phyloP scores from a whole-genome alignment of 305 asterid species.

The Fraxinus latifolia region DNA sequence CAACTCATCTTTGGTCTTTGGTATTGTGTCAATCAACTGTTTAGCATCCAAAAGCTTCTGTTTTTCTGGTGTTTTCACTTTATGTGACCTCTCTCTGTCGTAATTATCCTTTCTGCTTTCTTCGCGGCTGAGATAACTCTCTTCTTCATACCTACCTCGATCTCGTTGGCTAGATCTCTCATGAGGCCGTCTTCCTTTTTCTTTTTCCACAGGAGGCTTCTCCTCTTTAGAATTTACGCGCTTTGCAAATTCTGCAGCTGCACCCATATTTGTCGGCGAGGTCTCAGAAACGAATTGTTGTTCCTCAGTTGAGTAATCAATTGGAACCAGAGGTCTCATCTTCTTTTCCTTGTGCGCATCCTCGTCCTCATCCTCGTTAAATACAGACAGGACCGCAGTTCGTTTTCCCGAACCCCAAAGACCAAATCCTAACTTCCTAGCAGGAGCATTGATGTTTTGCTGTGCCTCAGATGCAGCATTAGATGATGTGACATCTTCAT shows the following conservation, averaged over 20 bases:
- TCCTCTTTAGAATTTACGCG: conserved; percentile 67
- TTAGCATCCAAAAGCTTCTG: conserved; percentile 91
- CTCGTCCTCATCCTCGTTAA: conserved; percentile 87
- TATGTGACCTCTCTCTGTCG: conserved; percentile 60
- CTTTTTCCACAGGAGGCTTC: conserved; percentile 64
- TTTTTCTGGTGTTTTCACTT: conserved; percentile 61
- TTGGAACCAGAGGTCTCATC: conserved; percentile 97
- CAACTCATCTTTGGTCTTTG: conserved; percentile 94
- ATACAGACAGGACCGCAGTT: conserved; percentile 87
- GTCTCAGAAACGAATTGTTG: conserved; percentile 55
- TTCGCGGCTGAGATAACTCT: conserved; percentile 43
- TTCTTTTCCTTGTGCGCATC: conserved; percentile 89
- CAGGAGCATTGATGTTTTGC: conserved; percentile 57
- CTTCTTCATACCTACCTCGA: conserved; percentile 66
- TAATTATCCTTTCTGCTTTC: conserved; percentile 57
- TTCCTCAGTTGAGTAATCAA: conserved; percentile 94
- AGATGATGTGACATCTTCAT: conserved; percentile 40
- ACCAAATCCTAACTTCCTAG: conserved; percentile 89
- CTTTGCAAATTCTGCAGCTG: conserved; percentile 69
- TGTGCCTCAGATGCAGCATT: conserved; percentile 43
- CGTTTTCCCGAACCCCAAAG: conserved; percentile 83
- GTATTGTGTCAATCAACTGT: conserved; percentile 92
- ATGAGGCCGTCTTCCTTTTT: conserved; percentile 62
- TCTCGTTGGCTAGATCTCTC: conserved; percentile 77
- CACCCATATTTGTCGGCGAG: conserved; percentile 52